Evolutionary conservation across 192 early-diverging fungal species (phyloP), one percentile per base, ranked within the genome.

Genomic region (Fimicolochytrium jonesii): DNA sequence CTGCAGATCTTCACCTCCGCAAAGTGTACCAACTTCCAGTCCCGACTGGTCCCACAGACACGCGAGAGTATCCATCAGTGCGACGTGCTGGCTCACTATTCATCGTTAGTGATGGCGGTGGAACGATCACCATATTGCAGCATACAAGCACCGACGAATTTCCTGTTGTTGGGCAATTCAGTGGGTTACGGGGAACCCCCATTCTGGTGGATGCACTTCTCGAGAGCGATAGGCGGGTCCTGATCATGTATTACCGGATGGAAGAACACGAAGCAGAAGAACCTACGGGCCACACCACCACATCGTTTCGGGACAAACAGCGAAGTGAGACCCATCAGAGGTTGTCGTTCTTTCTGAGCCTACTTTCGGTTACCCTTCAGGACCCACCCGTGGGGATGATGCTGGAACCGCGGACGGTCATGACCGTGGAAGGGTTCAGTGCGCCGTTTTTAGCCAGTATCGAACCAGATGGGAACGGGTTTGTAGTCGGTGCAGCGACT

Each of bases 51-150:
- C 23, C 64, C 18, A 23, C 23, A 6, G 33, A 55, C 7, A 26
- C 43, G 2, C 45, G 39, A 41, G 64, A 66, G 20, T 57, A 48
- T 37, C 64, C 64, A 9, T 66, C 64, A 20, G 20, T 66, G n/a
- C 45, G 31, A 11, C 43, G 44, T 32, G 30, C 54, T 9, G 55
- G 45, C 4, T n/a, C 6, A 15, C 58, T 31, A 32, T 4, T 66
- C 10, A 3, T 66, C 13, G 56, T 36, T 3, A 66, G 64, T 28
- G 34, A 47, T 35, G 64, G 64, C 9, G 64, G 30, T 1, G 64
- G 64, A 5, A 28, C 42, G 15, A 31, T 32, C 29, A 56, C 54
- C 31, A 42, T n/a, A 42, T n/a, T 29, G n/a, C 28, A n/a, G 3
- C 3, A n/a, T n/a, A 25, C 25, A 41, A 39, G 30, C 15, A 41